phyloP scores from a whole-genome alignment of 306 rosid genomes.

The Cucumis melo region DNA sequence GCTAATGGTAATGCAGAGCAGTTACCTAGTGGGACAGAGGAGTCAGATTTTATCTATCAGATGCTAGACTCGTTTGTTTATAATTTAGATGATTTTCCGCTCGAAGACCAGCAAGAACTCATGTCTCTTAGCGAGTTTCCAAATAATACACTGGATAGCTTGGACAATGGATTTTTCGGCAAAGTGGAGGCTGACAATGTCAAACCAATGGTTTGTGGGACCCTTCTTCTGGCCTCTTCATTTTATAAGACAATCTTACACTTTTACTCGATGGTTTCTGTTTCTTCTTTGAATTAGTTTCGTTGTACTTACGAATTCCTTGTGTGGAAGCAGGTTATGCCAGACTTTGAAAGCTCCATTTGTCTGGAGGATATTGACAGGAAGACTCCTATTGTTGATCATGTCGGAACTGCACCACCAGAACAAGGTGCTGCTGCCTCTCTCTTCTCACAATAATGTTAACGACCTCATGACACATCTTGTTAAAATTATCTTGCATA shows the following conservation, averaged over 20 bases:
- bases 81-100: slow-evolving; percentile 22
- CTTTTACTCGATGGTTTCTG: background rate
- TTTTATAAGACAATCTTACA: background rate
- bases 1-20: slow-evolving; percentile 17
- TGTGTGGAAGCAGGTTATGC: slow-evolving; percentile 15
- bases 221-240: background rate
- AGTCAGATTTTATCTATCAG: slow-evolving; percentile 24
- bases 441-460: background rate
- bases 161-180: slow-evolving; percentile 16
- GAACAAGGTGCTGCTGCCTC: slow-evolving; percentile 10
- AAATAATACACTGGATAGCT: background rate
- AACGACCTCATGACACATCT: background rate
- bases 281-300: slow-evolving; percentile 6
- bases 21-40: slow-evolving; percentile 32
- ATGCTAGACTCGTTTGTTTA: slow-evolving; percentile 22
- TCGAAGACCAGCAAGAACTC: slow-evolving; percentile 15
- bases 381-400: slow-evolving; percentile 11
- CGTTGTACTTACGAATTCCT: background rate
- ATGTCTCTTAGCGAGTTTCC: background rate
- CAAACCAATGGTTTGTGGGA: slow-evolving; percentile 37
- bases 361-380: slow-evolving; percentile 16
- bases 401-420: slow-evolving; percentile 10
- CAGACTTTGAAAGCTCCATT: slow-evolving; percentile 12
- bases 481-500: slow-evolving; percentile 8
- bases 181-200: slow-evolving; percentile 14